A percentile compares a stretch with the other conserved stretches of the same genome.
Evolutionary conservation across 768 basidiomycete genomes (phyloP).

Genomic region (Chlorophyllum brunneum): DNA sequence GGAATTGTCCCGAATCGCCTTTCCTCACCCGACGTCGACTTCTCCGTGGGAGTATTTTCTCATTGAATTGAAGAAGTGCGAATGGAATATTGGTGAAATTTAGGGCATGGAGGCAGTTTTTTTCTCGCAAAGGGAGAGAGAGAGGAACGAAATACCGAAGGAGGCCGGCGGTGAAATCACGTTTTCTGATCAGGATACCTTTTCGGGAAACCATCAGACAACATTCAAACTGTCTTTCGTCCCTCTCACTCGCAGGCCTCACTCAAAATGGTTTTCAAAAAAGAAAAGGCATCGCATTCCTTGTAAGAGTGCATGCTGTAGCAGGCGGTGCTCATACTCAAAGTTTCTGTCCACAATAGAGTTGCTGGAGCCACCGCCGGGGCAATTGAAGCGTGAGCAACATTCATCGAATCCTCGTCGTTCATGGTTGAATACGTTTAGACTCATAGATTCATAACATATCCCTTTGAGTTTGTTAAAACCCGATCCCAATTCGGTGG

Average conservation of each 20-base stretch:
- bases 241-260: neutral
- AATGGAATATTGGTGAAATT: no score
- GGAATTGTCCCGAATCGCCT: no score
- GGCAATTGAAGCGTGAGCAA: slow-evolving; percentile 82
- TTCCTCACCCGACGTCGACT: no score
- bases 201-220: slow-evolving; percentile 3
- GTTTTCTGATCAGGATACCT: no score
- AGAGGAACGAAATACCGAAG: no score
- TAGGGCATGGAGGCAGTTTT: no score
- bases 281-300: slow-evolving; percentile 83
- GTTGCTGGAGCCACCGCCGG: slow-evolving; percentile 92
- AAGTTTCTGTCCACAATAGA: slow-evolving; percentile 21
- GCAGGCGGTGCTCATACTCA: neutral
- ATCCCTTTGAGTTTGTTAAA: slow-evolving; percentile 91
- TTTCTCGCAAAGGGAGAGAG: no score
- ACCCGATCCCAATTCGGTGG: slow-evolving; percentile 91
- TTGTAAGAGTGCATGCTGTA: slow-evolving; percentile 32
- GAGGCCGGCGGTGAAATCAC: no score
- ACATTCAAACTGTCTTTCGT: neutral
- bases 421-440: slow-evolving; percentile 31
- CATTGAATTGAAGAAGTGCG: no score
- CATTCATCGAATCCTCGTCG: neutral
- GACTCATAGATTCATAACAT: slow-evolving; percentile 70
- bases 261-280: slow-evolving; percentile 36
- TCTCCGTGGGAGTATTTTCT: no score